phyloP scores from a whole-genome alignment of 2,329 filamentous ascomycete species.

The Coniochaeta pulveracea region DNA sequence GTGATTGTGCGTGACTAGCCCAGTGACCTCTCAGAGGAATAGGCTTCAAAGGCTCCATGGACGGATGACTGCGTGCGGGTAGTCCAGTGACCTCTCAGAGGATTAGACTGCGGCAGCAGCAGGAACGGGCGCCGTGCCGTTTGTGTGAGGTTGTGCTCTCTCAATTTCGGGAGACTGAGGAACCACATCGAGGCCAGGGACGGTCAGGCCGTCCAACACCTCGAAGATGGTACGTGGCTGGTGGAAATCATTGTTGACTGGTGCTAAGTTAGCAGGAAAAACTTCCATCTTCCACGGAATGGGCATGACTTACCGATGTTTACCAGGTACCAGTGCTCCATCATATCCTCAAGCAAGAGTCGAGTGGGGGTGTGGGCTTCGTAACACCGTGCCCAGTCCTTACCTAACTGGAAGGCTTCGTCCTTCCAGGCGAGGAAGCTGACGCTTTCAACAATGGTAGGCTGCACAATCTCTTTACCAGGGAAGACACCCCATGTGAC shows the following conservation, averaged over 20 bases:
- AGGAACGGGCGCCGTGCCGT: constrained; percentile 8
- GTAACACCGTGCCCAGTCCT: constrained; percentile 91
- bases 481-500: constrained; percentile 99
- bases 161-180: constrained; percentile 15
- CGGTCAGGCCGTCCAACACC: constrained; percentile 67
- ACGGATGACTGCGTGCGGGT: no score
- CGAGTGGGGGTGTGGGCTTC: constrained; percentile 66
- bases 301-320: constrained; percentile 65
- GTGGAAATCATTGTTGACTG: constrained; percentile 95
- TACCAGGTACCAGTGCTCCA: constrained; percentile 85
- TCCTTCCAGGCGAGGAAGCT: constrained; percentile 99
- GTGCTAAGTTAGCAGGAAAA: neutral
- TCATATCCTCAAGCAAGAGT: constrained; percentile 67
- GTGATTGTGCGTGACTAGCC: no score
- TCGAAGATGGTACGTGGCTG: constrained; percentile 71
- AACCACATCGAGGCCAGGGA: constrained; percentile 48
- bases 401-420: constrained; percentile 84
- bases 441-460: constrained; percentile 96
- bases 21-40: no score
- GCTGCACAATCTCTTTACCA: constrained; percentile 98
- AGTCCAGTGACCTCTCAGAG: no score
- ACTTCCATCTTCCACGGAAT: neutral
- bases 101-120: constrained; percentile 6
- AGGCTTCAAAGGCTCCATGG: neutral
- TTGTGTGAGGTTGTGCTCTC: constrained; percentile 5